Percentiles rank a stretch among this genome's conserved stretches.
Conservation (phyloP, 2,329 filamentous ascomycete genomes). For the Phialocephala subalpina region DNA sequence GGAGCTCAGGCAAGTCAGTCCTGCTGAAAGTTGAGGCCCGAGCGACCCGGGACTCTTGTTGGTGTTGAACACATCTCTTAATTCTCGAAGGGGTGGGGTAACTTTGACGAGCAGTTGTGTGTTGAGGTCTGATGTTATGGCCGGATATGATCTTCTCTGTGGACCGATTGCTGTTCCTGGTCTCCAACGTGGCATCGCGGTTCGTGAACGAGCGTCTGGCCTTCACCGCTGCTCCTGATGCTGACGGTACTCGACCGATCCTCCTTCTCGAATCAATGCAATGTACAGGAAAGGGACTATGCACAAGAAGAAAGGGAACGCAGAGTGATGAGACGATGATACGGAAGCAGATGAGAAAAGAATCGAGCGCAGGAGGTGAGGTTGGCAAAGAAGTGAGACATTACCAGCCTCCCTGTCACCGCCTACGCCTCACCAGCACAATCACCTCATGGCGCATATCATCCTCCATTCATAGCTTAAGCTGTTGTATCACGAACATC, state of each 20-base stretch:
- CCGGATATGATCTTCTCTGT: not conserved
- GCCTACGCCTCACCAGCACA: not conserved
- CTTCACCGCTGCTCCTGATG: too few species aligned
- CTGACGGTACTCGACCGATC: too few species aligned
- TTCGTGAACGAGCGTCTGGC: not conserved
- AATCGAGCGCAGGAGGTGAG: not conserved
- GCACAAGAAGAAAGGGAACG: too few species aligned
- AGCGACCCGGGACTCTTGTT: not conserved
- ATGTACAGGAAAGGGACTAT: too few species aligned
- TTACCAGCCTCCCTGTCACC: not conserved
- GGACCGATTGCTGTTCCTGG: not conserved
- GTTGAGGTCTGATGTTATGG: not conserved
- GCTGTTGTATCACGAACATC: not conserved
- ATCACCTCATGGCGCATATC: not conserved
- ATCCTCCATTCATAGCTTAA: not conserved
- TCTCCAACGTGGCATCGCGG: not conserved
- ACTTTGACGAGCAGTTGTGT: not conserved
- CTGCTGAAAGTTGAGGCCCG: not conserved
- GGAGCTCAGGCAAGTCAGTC: not conserved
- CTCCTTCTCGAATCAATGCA: too few species aligned
- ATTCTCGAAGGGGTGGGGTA: not conserved
- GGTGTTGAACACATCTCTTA: not conserved
- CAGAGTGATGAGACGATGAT: too few species aligned
- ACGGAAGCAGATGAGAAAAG: too few species aligned
- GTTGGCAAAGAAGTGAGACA: not conserved